Evolutionary conservation across 805 yeast species (phyloP), one percentile per base, ranked within the genome.

Genomic region (Tetrapisispora fleetii): DNA sequence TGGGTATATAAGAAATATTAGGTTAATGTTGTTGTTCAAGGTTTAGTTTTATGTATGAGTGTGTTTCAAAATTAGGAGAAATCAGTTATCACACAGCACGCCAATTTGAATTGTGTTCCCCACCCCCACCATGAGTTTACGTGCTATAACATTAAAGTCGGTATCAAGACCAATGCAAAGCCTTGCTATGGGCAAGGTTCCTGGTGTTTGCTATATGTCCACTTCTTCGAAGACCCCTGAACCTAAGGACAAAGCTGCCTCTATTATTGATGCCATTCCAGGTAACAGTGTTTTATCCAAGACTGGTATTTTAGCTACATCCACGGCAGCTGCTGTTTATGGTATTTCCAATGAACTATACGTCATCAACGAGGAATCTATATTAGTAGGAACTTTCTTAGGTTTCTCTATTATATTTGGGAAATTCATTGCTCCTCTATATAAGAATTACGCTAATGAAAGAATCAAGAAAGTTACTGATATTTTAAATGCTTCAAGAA

Each of bases 231-330:
- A 68, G 36, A 60, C 67, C 43, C 44, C 44, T 41, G 95, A 88
- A 62, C 96, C 96, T 70, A 83, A 86, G 76, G 77, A 83, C 59
- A 87, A 87, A 78, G 99, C 99, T 51, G 71, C 79, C 64, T 80
- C 96, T 47, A 80, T 91, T 70, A 80, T 91, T 62, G 90, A 85
- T 64, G 87, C 96, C 54, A 73, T 93, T 59, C 99, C 99, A 69
- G 97, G 97, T 68, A 83, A 79, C 80, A 79, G 80, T 63, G 75
- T 79, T 59, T 70, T 91, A 59, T 80, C 96, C 58, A 93, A 93
- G 81, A 88, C 97, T 54, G 96, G 97, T 66, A 78, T 90, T 65
- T 76, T 93, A 64, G 96, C 96, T 63, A 90, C 99, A 48, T 79
- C 91, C 53, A 80, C 96, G 52, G 97, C 97, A 54, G 98, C 95